phyloP scores from a whole-genome alignment of 169 alveolate species.

The Cryptosporidium viatorum region DNA sequence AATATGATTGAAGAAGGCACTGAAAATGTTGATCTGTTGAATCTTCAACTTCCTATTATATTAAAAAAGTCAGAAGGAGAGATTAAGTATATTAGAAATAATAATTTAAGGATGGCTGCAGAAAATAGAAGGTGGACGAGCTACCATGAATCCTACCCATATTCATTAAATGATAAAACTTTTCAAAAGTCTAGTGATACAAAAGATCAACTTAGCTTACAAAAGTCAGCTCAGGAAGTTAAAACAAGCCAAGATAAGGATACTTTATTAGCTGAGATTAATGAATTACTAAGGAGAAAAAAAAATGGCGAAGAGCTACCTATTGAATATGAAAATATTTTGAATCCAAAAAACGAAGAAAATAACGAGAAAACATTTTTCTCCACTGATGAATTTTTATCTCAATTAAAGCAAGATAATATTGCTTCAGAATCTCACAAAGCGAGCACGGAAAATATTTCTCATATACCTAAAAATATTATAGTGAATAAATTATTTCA shows the following conservation, averaged over 20 bases:
- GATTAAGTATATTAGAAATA: constrained; percentile 43
- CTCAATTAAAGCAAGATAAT: neutral
- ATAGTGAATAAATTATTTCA: neutral
- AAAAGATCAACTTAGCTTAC: neutral
- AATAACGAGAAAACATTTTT: neutral
- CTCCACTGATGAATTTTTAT: neutral
- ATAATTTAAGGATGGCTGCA: constrained; percentile 20
- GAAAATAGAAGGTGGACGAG: constrained; percentile 52
- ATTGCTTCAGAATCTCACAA: neutral
- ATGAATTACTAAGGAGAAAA: neutral
- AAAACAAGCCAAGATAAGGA: neutral
- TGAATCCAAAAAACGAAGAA: neutral
- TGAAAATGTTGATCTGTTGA: constrained; percentile 34
- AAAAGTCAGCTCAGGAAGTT: neutral
- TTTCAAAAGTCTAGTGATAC: no score
- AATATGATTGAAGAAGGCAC: constrained; percentile 64
- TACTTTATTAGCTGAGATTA: neutral
- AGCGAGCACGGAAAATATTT: no score
- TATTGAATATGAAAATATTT: neutral
- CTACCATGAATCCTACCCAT: constrained; percentile 16
- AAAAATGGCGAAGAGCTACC: neutral
- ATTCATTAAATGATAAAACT: neutral
- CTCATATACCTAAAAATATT: neutral
- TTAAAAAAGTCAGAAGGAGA: neutral
- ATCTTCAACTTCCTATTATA: constrained; percentile 55